Evolutionary conservation across 2,329 filamentous ascomycete genomes (phyloP).

Genomic region (Neonectria ditissima): DNA sequence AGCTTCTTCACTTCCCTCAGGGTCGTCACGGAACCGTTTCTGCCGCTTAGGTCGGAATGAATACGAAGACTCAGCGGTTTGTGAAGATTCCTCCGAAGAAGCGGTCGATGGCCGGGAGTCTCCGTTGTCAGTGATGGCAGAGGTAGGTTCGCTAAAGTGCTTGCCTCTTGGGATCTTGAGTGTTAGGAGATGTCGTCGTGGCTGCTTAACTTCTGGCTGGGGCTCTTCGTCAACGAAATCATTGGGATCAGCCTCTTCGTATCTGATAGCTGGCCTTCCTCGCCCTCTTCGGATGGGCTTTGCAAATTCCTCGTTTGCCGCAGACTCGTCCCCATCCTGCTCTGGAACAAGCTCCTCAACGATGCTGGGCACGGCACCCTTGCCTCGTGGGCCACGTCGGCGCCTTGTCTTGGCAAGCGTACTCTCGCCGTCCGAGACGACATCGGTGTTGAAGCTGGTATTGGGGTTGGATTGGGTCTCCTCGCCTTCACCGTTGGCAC

Average conservation of each 20-base stretch:
- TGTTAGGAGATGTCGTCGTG: slow-evolving; percentile 50
- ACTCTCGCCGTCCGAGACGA: slow-evolving; percentile 48
- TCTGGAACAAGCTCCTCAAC: slow-evolving; percentile 42
- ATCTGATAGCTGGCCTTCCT: slow-evolving; percentile 41
- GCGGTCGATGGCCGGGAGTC: slow-evolving; percentile 65
- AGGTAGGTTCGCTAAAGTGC: slow-evolving; percentile 54
- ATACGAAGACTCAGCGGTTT: slow-evolving; percentile 63
- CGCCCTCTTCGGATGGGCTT: slow-evolving; percentile 45
- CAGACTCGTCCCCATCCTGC: slow-evolving; percentile 34
- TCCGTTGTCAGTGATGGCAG: slow-evolving; percentile 55
- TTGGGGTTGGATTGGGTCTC: slow-evolving; percentile 42
- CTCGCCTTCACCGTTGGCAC: slow-evolving; percentile 46
- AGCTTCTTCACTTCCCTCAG: slow-evolving; percentile 55
- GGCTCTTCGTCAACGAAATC: slow-evolving; percentile 46
- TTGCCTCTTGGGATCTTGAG: slow-evolving; percentile 57
- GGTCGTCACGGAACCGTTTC: slow-evolving; percentile 64
- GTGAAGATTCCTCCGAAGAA: slow-evolving; percentile 63
- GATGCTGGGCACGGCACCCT: slow-evolving; percentile 38
- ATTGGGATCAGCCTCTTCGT: slow-evolving; percentile 46
- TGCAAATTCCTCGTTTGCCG: slow-evolving; percentile 32
- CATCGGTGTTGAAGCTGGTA: slow-evolving; percentile 51
- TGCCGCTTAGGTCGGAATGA: slow-evolving; percentile 67
- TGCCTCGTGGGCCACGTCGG: slow-evolving; percentile 46
- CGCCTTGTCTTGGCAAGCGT: slow-evolving; percentile 46
- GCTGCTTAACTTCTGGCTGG: slow-evolving; percentile 42